phyloP scores from a whole-genome alignment of 2,329 filamentous ascomycete genomes.

The Furcasterigmium furcatum region DNA sequence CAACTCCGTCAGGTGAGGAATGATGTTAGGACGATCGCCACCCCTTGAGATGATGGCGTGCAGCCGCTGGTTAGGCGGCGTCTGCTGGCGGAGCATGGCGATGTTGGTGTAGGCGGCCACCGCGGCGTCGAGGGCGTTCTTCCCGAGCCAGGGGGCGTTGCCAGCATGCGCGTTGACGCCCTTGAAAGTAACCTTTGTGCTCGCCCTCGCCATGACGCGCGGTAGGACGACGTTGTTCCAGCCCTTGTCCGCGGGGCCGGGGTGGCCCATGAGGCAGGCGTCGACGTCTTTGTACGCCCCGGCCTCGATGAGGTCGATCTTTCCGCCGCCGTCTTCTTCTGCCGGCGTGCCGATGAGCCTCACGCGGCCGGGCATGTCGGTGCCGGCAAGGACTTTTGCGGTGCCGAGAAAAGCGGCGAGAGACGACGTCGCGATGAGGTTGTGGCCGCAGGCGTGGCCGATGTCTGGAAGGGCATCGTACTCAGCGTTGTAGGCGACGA shows the following conservation, averaged over 20 bases:
- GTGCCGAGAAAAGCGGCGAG: constrained; percentile 36
- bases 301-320: constrained; percentile 28
- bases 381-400: constrained; percentile 24
- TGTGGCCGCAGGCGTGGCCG: constrained; percentile 44
- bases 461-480: constrained; percentile 45
- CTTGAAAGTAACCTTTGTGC: constrained; percentile 26
- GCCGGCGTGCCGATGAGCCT: constrained; percentile 39
- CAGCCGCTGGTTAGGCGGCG: constrained; percentile 29
- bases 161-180: constrained; percentile 31
- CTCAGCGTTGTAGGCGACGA: constrained; percentile 40
- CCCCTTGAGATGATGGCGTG: constrained; percentile 31
- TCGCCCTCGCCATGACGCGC: constrained; percentile 11
- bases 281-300: constrained; percentile 25
- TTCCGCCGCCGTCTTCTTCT: constrained; percentile 40
- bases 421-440: constrained; percentile 37
- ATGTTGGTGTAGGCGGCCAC: constrained; percentile 30
- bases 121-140: constrained; percentile 34
- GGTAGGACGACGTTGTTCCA: constrained; percentile 17
- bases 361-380: constrained; percentile 27
- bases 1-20: constrained; percentile 22
- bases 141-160: constrained; percentile 29
- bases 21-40: constrained; percentile 32
- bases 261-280: constrained; percentile 35
- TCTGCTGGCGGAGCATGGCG: constrained; percentile 32
- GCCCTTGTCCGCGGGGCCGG: constrained; percentile 7